Base-by-base conservation (phyloP, 139 green algal species). In the Ulvella scutata region DNA sequence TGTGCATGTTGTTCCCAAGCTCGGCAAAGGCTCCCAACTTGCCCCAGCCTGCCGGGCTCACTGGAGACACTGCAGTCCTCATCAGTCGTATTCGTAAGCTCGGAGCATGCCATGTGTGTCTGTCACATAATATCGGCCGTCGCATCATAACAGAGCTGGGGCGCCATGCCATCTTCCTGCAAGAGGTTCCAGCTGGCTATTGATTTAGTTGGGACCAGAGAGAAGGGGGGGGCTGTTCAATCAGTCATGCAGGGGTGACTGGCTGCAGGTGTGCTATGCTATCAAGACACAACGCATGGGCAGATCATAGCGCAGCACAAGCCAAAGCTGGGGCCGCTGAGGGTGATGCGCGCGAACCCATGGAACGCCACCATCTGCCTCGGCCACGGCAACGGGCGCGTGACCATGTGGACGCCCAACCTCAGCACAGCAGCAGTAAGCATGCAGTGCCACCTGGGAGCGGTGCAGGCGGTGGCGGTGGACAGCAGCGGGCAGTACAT, bases 331-430 rank as follows among this genome's bases (percentile, higher is more conserved):
- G 95, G 95, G 13, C 85, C 87, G 17, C 92, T 88, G 74, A 60
- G 75, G 21, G 85, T 87, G 3, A 89, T 98, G 88, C 74, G 82
- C 2, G 88, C 91, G 6, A 97, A 98, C 84, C 89, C 90, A 1
- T 90, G 81, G 78, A 99, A 97, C 76, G 93, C 81, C 4, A 90
- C 96, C 35, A 73, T 96, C 51, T 75, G 67, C 38, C 80, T 93
- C 43, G 95, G 95, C 4, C 95, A 99, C 77, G 73, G 78, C 37
- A 92, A 92, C 59, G 95, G 95, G 74, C 89, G 80, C 0, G 92
- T 96, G 34, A 95, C 87, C 34, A 90, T 98, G 88, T 99, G 95
- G 95, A 96, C 88, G 1, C 95, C 95, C 73, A 99, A 97, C 85
- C 84, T 95, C 43, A 86, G 82, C 29, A 86, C 79, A 4, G 85